Base-by-base conservation (phyloP, 257 asterid genomes). In the Solanum arcanum region DNA sequence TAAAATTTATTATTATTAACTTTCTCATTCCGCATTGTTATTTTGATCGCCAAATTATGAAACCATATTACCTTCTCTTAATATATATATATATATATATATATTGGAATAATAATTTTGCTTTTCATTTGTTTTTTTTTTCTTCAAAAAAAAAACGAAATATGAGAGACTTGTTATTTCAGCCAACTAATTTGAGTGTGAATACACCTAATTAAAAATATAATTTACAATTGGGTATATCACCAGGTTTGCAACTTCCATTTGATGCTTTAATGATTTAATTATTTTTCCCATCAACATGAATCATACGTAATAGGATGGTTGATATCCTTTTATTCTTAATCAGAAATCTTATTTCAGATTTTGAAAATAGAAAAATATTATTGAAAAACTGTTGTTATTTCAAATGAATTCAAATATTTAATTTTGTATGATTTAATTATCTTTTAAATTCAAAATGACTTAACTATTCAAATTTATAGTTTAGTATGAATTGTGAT, bases 311-410 rank as follows among this genome's bases (percentile, higher is more conserved):
- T 6, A 2, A 12, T 64, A 31, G 7, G 3, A 64, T n/a, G 15
- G 6, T 64, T 12, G 1, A n/a, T 7, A n/a, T n/a, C 0, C 15
- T 0, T 64, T 5, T n/a, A 25, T 64, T n/a, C 16, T n/a, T 60
- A 60, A 60, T 21, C 1, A 60, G 12, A 60, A 21, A 60, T 60
- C 1, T 60, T 1, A 9, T 21, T 60, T 60, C 6, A 64, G 3
- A n/a, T 0, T 6, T 12, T 11, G 1, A 5, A 25, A 5, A 64
- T 11, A n/a, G 35, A 3, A n/a, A 11, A n/a, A 12, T n/a, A n/a
- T n/a, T 7, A n/a, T 64, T 64, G 12, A 12, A 25, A 59, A 18
- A 37, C 1, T 5, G 9, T 59, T 59, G 25, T 0, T 21, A 20
- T 59, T 7, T 59, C 9, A 59, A 59, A 20, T 20, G 27, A 21